Evolutionary conservation across 495 filamentous ascomycete species (phyloP), one percentile per base, ranked within the genome.

Genomic region (Tuber indicum): DNA sequence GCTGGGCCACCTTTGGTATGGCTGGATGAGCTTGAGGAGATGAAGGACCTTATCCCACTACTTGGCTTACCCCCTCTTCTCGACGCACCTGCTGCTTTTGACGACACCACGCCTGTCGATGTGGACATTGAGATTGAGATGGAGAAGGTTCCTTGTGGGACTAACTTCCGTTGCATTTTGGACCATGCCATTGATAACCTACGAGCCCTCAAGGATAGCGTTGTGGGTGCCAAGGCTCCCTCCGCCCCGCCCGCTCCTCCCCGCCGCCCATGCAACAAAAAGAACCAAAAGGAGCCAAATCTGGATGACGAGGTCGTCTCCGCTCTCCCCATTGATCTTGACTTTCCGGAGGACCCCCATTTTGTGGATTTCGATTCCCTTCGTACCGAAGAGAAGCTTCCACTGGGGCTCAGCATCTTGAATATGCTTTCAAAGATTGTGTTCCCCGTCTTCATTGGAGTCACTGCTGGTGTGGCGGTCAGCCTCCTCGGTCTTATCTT

Each of bases 371-470:
- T 66, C 58, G 58, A 9, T 14, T 0, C 3, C n/a, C n/a, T 62
- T 32, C 58, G 3, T 26, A 5, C 12, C 58, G 9, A 12, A 36
- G 58, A 36, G 26, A 66, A 36, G 16, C 14, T 26, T 36, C 10
- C 58, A 36, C 58, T 19, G 12, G 58, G 26, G 4, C 17, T 66
- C 14, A 17, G 16, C 58, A 5, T 66, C 58, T 36, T 66, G 58
- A 36, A 36, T 9, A 36, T 36, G 26, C 58, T 80, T 62, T 12
- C 41, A 1, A 71, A 72, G 32, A 47, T 80, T 36, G 41, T 80
- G 32, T 45, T 80, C n/a, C 78, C 78, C 10, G 80, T 80, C 41
- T 52, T 80, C 52, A 74, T 80, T 45, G 78, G 78, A 6, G 80
- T 80, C 36, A 47, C 76, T 23, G 78, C 78, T 10, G 78, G 78